Evolutionary conservation across 441 rosid genomes (phyloP), one percentile per base, ranked within the genome.

Genomic region (Erysimum cheiri): DNA sequence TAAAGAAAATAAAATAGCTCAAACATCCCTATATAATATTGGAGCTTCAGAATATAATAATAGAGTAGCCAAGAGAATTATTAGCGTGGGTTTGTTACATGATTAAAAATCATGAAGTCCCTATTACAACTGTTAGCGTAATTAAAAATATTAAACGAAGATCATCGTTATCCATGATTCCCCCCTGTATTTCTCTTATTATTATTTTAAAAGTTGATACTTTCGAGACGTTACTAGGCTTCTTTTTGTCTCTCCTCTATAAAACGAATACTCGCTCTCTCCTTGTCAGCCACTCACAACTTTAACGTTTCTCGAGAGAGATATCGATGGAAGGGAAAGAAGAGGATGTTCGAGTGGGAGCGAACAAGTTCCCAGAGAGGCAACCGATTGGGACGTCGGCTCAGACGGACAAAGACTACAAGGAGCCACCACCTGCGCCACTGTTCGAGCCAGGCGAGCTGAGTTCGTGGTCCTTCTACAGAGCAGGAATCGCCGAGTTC

Each of bases 401-500:
- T 44, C 75, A 80, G 71, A 39, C 78, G 1, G 80, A 79, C 36
- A 87, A 87, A 81, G 98, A 92, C 80, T 92, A 92, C 84, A 82
- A 73, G 12, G 98, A 90, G 66, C 95, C 98, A 14, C 98, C 98
- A 1, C 85, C 89, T 7, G 95, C 98, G 1, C 95, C 95, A 3
- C 78, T 92, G 32, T 85, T 84, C 68, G 95, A 90, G 81, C 80
- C 87, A 0, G 53, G 80, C 2, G 98, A 92, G 77, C 76, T 87
- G 50, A 67, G 72, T 1, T 90, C 96, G 0, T 92, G 98, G 96
- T 92, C 98, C 1, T 92, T 92, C 72, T 90, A 77, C 57, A 83
- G 98, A 67, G 98, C 96, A 1, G 91, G 96, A 14, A 90, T 92
- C 14, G 98, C 98, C 0, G 98, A 90, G 85, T 92, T 90, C 80